These are phyloP conservation scores for Suhomyces prunicola DNA, from an alignment of 805 yeast species.

Conservation along the genomic window DNA sequence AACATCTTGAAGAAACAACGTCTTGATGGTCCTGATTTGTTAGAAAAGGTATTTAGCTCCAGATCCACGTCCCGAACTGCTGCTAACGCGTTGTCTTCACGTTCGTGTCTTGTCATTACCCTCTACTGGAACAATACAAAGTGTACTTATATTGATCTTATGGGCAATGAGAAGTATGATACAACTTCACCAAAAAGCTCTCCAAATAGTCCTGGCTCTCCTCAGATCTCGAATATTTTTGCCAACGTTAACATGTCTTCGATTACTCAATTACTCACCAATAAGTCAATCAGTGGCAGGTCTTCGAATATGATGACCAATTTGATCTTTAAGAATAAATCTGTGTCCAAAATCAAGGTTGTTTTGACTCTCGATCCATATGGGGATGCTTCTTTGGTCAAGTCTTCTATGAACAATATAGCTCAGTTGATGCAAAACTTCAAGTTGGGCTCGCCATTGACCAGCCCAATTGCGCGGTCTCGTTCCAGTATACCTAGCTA, in stretches of 20 bases:
- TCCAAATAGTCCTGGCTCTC: not conserved
- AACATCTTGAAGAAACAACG: constrained; percentile 13
- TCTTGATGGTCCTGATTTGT: constrained; percentile 3
- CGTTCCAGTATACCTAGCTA: constrained; percentile 13
- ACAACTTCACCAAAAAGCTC: not conserved
- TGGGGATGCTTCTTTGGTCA: constrained; percentile 22
- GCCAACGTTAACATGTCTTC: constrained; percentile 28
- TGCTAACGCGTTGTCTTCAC: constrained; percentile 17
- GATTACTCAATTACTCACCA: constrained; percentile 22
- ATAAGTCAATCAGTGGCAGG: constrained; percentile 13
- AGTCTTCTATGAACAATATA: constrained; percentile 25
- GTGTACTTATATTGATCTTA: constrained; percentile 24
- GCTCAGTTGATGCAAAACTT: constrained; percentile 20
- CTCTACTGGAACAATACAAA: constrained; percentile 17
- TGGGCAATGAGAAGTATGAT: constrained; percentile 28
- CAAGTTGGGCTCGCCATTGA: constrained; percentile 9
- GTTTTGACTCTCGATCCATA: constrained; percentile 26
- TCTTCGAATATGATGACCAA: constrained; percentile 27
- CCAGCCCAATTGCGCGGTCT: not conserved
- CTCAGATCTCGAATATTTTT: constrained; percentile 17
- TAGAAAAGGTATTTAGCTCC: constrained; percentile 14
- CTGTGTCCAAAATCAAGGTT: constrained; percentile 14
- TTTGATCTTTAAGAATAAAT: constrained; percentile 19
- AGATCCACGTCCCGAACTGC: constrained; percentile 21
- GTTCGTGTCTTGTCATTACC: constrained; percentile 27